Conservation (phyloP, 2,329 filamentous ascomycete species). For the Aspergillus niger region DNA sequence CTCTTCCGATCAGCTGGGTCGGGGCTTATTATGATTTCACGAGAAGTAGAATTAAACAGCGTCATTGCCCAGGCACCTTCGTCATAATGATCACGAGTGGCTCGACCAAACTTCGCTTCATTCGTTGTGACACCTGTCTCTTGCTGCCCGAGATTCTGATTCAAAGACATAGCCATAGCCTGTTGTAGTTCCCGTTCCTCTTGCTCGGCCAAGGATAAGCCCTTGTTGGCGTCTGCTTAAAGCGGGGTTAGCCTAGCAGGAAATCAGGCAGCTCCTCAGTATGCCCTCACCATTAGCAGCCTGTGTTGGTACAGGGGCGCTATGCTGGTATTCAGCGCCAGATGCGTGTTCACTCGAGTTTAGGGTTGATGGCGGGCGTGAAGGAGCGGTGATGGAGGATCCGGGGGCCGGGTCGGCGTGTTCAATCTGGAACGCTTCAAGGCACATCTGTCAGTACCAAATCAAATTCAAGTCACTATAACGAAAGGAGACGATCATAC, state of each 20-base stretch:
- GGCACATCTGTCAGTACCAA: slow-evolving; percentile 8
- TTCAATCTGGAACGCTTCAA: slow-evolving; percentile 42
- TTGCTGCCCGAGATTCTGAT: slow-evolving; percentile 49
- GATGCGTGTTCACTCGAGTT: slow-evolving; percentile 34
- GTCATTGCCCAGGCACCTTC: slow-evolving; percentile 59
- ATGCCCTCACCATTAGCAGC: slow-evolving; percentile 32
- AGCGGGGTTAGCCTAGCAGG: slow-evolving; percentile 20
- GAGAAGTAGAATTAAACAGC: slow-evolving; percentile 48
- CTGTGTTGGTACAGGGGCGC: slow-evolving; percentile 29
- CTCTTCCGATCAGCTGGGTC: slow-evolving; percentile 53
- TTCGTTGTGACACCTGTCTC: slow-evolving; percentile 55
- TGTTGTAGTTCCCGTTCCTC: slow-evolving; percentile 49
- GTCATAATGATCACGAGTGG: slow-evolving; percentile 58
- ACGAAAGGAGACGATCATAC: slow-evolving; percentile 23
- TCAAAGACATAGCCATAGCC: slow-evolving; percentile 51
- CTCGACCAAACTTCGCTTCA: slow-evolving; percentile 55
- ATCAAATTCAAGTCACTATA: slow-evolving; percentile 1
- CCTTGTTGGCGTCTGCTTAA: slow-evolving; percentile 29
- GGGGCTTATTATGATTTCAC: slow-evolving; percentile 58
- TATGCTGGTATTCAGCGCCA: slow-evolving; percentile 24
- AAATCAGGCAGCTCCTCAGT: background rate
- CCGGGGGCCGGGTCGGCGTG: slow-evolving; percentile 39
- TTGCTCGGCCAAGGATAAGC: slow-evolving; percentile 44
- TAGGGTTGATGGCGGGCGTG: slow-evolving; percentile 50
- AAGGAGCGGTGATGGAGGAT: slow-evolving; percentile 43